Evolutionary conservation across 2,329 filamentous ascomycete genomes (phyloP).

Genomic region (Lachnellula willkommii): DNA sequence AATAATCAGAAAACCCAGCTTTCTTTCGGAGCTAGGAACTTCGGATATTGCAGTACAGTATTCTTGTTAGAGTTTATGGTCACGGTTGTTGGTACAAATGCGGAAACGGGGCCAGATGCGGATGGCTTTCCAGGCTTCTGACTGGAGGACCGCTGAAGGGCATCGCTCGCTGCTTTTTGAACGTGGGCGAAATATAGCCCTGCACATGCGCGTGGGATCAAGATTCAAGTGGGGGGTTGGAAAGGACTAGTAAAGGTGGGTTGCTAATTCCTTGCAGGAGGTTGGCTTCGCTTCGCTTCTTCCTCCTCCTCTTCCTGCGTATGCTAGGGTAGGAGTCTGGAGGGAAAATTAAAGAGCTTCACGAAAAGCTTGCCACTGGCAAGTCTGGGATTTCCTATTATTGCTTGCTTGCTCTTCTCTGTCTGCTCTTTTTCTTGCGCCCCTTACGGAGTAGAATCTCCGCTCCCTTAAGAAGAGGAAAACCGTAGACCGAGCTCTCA

Average conservation of each 20-base stretch:
- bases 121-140: neutral
- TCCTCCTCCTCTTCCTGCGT: neutral
- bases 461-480: too few species aligned
- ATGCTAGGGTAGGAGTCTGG: too few species aligned
- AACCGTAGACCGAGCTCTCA: too few species aligned
- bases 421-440: too few species aligned
- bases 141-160: neutral
- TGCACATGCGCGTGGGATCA: conserved; percentile 1
- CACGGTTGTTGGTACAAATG: neutral
- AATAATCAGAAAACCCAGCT: too few species aligned
- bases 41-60: neutral
- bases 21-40: neutral
- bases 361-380: too few species aligned
- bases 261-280: neutral
- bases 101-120: neutral
- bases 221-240: neutral
- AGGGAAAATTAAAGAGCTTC: too few species aligned
- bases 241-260: neutral
- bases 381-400: too few species aligned
- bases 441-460: too few species aligned
- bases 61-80: neutral
- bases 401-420: too few species aligned
- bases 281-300: neutral
- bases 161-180: neutral
- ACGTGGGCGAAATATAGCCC: neutral